Conservation (phyloP, 225 moss, liverwort and hornwort genomes). For the Antitrichia curtipendula region DNA sequence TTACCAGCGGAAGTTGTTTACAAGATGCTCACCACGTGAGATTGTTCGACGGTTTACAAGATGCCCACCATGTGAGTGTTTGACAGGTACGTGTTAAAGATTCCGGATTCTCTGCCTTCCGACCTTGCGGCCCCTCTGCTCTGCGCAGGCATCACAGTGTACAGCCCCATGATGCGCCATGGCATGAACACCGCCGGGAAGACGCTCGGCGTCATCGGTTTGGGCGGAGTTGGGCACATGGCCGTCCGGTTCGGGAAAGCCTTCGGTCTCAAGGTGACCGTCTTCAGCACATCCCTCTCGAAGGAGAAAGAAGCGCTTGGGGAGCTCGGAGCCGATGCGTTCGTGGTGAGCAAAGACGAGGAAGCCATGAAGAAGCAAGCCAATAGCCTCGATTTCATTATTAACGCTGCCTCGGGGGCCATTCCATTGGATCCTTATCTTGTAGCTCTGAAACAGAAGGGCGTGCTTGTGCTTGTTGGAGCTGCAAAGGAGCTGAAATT, state of each 20-base stretch:
- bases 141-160: conserved; percentile 58
- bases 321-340: conserved; percentile 43
- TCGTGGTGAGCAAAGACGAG: conserved; percentile 35
- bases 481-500: conserved; percentile 19
- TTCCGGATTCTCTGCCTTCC: conserved; percentile 34
- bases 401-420: conserved; percentile 13
- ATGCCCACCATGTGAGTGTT: background rate
- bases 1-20: background rate
- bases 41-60: background rate
- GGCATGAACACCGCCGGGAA: conserved; percentile 52
- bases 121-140: conserved; percentile 51
- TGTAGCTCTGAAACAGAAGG: conserved; percentile 16
- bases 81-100: background rate
- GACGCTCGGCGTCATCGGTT: conserved; percentile 40
- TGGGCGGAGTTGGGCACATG: conserved; percentile 66
- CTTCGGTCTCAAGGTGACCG: conserved; percentile 45
- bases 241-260: conserved; percentile 53
- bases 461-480: conserved; percentile 31
- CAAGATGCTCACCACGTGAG: background rate
- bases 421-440: conserved; percentile 35
- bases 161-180: conserved; percentile 49
- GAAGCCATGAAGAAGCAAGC: conserved; percentile 23
- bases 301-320: conserved; percentile 43
- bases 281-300: conserved; percentile 39
- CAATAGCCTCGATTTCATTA: conserved; percentile 31